Percentiles rank a stretch among this genome's conserved stretches.
These are phyloP conservation scores for Rosa lucieae DNA, from an alignment of 306 rosid species.

Conservation along the genomic window DNA sequence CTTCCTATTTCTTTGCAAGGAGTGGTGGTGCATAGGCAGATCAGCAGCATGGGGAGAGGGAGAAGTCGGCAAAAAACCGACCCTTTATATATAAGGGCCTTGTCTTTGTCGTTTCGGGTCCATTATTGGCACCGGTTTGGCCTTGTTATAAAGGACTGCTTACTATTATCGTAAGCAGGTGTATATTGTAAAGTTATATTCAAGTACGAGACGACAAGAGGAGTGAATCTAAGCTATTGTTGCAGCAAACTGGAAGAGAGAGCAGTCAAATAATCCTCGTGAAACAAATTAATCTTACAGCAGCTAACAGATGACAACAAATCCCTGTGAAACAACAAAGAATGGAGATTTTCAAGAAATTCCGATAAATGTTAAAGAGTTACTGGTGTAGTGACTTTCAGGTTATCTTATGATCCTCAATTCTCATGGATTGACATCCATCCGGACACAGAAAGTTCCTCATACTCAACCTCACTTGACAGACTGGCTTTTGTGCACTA, in stretches of 20 bases:
- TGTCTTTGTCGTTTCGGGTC: not conserved
- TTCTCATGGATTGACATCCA: not conserved
- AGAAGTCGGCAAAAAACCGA: not conserved
- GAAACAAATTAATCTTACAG: not conserved
- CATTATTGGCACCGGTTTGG: not conserved
- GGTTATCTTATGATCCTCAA: not conserved
- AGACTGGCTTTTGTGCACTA: not conserved
- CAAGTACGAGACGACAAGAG: not conserved
- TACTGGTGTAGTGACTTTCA: not conserved
- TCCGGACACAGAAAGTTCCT: not conserved
- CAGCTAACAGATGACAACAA: not conserved
- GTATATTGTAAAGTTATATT: too few species aligned
- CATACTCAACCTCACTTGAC: not conserved
- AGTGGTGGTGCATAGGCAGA: conserved; percentile 7
- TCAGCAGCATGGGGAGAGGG: conserved; percentile 2
- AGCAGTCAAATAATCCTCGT: not conserved
- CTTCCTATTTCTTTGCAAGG: conserved; percentile 19
- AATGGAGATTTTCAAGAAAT: not conserved
- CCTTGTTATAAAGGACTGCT: not conserved
- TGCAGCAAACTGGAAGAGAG: not conserved
- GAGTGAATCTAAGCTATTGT: not conserved
- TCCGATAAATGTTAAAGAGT: not conserved
- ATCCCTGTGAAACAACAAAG: not conserved
- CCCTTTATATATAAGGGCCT: not conserved
- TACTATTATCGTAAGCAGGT: not conserved